phyloP scores from a whole-genome alignment of 1,284 basidiomycete genomes.

The Coniferiporia sulphurascens region DNA sequence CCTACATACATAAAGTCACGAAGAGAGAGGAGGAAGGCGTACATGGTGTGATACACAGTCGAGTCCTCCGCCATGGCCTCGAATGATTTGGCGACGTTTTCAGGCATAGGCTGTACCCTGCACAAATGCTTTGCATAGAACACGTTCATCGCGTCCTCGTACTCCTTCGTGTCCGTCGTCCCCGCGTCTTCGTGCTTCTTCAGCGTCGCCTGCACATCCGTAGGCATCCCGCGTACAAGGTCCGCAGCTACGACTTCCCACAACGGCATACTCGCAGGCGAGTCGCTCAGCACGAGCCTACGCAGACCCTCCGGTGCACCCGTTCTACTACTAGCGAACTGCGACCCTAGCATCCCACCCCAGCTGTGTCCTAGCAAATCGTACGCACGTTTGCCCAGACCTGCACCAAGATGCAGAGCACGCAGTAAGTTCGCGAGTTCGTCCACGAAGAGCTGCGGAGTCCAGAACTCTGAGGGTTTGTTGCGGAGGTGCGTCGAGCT shows the following conservation, averaged over 20 bases:
- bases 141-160: conserved; percentile 37
- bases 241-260: conserved; percentile 33
- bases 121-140: conserved; percentile 45
- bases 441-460: conserved; percentile 38
- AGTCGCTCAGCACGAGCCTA: conserved; percentile 35
- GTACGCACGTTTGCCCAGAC: conserved; percentile 34
- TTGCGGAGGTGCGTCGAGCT: conserved; percentile 42
- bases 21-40: conserved; percentile 15
- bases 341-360: conserved; percentile 44
- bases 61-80: conserved; percentile 35
- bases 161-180: conserved; percentile 42
- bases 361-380: conserved; percentile 45
- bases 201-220: conserved; percentile 39
- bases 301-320: conserved; percentile 37
- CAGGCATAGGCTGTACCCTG: conserved; percentile 40
- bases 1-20: not conserved
- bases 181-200: conserved; percentile 43
- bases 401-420: too few relatives aligned
- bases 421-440: conserved; percentile 42
- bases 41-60: conserved; percentile 48
- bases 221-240: conserved; percentile 35
- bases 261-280: conserved; percentile 37
- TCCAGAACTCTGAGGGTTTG: conserved; percentile 42
- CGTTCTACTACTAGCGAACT: conserved; percentile 31
- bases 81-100: conserved; percentile 27